Percentiles rank a stretch among this genome's conserved stretches.
These are phyloP conservation scores for Tagetes erecta DNA, from an alignment of 129 eudicot species.

Conservation along the genomic window DNA sequence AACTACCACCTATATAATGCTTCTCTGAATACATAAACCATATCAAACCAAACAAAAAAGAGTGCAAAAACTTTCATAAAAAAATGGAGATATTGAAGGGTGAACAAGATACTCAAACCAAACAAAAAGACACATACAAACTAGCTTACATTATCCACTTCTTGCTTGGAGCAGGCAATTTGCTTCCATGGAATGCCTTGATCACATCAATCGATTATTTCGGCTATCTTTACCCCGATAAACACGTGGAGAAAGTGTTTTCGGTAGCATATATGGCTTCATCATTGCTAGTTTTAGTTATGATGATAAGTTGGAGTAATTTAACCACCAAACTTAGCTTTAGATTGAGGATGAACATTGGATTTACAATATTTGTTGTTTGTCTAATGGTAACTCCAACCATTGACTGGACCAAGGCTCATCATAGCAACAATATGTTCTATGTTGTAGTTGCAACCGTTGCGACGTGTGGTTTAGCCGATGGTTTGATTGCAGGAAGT, in stretches of 20 bases:
- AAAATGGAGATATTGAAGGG: slow-evolving; percentile 51
- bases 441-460: slow-evolving; percentile 51
- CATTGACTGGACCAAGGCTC: slow-evolving; percentile 51
- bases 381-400: slow-evolving; percentile 60
- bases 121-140: slow-evolving; percentile 61
- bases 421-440: slow-evolving; percentile 21
- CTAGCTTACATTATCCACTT: slow-evolving; percentile 69
- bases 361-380: slow-evolving; percentile 60
- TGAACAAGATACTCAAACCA: slow-evolving; percentile 22
- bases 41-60: background rate
- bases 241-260: slow-evolving; percentile 76
- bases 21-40: slow-evolving; percentile 17
- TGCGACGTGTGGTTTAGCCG: slow-evolving; percentile 64
- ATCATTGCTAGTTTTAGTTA: slow-evolving; percentile 46
- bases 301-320: slow-evolving; percentile 43
- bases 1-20: slow-evolving; percentile 29
- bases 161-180: slow-evolving; percentile 86
- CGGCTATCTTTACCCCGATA: slow-evolving; percentile 59
- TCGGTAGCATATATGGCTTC: slow-evolving; percentile 79
- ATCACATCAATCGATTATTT: slow-evolving; percentile 87
- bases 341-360: slow-evolving; percentile 70
- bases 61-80: background rate
- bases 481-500: slow-evolving; percentile 79
- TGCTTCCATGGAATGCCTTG: slow-evolving; percentile 88
- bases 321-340: slow-evolving; percentile 44